Percentiles rank a stretch among this genome's conserved stretches.
Evolutionary conservation across 2,329 filamentous ascomycete species (phyloP).

Genomic region (Grosmannia huntii): DNA sequence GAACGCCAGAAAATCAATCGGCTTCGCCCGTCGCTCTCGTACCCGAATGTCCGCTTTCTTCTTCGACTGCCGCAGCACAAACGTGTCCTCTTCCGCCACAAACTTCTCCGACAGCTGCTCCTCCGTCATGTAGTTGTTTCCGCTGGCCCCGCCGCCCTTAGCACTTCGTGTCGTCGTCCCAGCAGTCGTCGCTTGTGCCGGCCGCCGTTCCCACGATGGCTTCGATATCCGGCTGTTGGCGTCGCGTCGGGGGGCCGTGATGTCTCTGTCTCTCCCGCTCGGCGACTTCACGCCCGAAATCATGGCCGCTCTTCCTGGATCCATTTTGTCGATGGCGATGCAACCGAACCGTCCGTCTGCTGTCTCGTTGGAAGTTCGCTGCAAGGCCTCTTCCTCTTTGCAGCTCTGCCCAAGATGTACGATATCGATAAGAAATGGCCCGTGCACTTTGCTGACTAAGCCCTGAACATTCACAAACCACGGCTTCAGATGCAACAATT

Average conservation of each 20-base stretch:
- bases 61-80: slow-evolving; percentile 92
- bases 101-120: slow-evolving; percentile 71
- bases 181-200: slow-evolving; percentile 16
- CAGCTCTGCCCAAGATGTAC: neutral
- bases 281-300: slow-evolving; percentile 22
- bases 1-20: slow-evolving; percentile 89
- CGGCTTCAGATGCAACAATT: no score
- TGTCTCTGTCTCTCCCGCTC: slow-evolving; percentile 25
- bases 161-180: slow-evolving; percentile 15
- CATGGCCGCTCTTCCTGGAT: slow-evolving; percentile 42
- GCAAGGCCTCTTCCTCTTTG: neutral
- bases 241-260: slow-evolving; percentile 43
- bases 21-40: slow-evolving; percentile 77
- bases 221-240: slow-evolving; percentile 39
- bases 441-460: no score
- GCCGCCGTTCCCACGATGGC: slow-evolving; percentile 16
- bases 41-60: slow-evolving; percentile 95
- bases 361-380: neutral
- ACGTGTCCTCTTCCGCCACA: slow-evolving; percentile 89
- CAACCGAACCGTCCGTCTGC: neutral
- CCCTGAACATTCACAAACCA: no score
- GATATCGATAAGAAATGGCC: no score
- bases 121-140: slow-evolving; percentile 39
- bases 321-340: slow-evolving; percentile 24
- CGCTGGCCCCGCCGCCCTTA: slow-evolving; percentile 7